Evolutionary conservation across 1,284 basidiomycete genomes (phyloP), one percentile per base, ranked within the genome.

Genomic region (Mycena sp.): DNA sequence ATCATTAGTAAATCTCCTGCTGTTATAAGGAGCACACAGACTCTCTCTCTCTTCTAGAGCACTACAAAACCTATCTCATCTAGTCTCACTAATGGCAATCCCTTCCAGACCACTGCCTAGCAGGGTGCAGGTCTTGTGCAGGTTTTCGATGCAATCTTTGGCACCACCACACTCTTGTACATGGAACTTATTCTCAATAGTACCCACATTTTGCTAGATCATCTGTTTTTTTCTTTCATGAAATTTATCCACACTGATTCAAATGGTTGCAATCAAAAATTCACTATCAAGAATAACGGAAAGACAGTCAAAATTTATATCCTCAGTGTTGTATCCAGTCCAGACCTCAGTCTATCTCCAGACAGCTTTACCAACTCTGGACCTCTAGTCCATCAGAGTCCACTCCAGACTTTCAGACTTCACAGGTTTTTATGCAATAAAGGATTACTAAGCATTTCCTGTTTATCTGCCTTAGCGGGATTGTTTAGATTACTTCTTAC

Each of bases 41-140:
- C 83, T 59, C 74, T 92, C 14, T 87, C 25, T 25, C 25, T 25
- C 25, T 25, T 94, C 73, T 84, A 93, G 80, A 87, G 86, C 18
- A 91, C 92, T 1, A 86, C 91, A 11, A 78, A 84, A 52, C 80
- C 83, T 5, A 80, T 93, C 0, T 80, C 84, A 5, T 87, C 86
- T 54, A 84, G 83, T 54, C 84, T 84, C 20, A 85, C 86, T 25
- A 82, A 84, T 57, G 86, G 85, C 11, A 83, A 84, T 48, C 85
- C 88, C 4, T 76, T 89, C 55, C 88, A 91, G 74, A 91, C 90
- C 11, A 84, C 89, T 9, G 86, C 89, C 1, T 87, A 89, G 66
- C 89, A 91, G 74, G 93, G 93, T 48, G 86, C 90, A 30, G 93
- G 93, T 25, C 78, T 93, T 65, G 83, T 94, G 69, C 85, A 94